Conservation (phyloP, 345 rosid genomes). For the Nasturtium officinale region DNA sequence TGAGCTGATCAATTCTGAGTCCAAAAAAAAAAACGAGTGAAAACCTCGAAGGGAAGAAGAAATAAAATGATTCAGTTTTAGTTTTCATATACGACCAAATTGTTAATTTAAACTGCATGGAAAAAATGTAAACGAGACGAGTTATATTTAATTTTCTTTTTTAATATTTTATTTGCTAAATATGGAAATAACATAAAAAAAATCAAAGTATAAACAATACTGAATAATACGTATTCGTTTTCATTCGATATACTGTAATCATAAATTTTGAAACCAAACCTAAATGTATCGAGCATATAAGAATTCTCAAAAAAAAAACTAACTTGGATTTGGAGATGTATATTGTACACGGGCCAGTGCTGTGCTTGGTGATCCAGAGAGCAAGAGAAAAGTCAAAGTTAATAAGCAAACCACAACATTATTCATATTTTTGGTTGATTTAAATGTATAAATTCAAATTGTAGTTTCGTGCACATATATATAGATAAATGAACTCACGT, state of each 20-base stretch:
- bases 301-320: neutral
- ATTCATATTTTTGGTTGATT: neutral
- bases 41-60: no score
- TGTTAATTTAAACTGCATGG: neutral
- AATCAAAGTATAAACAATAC: neutral
- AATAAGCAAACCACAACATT: neutral
- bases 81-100: neutral
- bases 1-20: neutral
- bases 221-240: neutral
- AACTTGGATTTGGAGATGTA: neutral
- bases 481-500: neutral
- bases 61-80: neutral
- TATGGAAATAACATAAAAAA: neutral
- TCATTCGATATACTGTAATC: neutral
- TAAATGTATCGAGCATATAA: neutral
- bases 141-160: neutral
- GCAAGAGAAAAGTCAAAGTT: slow-evolving; percentile 4
- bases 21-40: no score
- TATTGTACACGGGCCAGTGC: slow-evolving; percentile 3
- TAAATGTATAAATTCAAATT: neutral
- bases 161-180: neutral
- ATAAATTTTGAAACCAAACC: neutral
- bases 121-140: neutral
- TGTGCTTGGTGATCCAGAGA: neutral
- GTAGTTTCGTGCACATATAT: neutral